Percentiles rank a stretch among this genome's conserved stretches.
phyloP scores from a whole-genome alignment of 1,284 basidiomycete genomes.

The Cronartium ribicola region DNA sequence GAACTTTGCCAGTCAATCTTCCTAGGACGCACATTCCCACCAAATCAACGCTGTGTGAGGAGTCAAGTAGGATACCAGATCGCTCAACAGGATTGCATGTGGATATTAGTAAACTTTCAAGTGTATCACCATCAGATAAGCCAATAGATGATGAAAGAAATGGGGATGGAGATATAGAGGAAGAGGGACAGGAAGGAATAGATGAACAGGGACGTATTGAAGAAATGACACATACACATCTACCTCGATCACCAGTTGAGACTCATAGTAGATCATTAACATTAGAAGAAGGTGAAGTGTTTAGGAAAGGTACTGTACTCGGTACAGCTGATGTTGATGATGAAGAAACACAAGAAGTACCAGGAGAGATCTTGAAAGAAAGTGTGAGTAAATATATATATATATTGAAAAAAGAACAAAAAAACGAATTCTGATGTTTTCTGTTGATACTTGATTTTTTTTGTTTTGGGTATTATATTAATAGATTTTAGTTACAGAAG shows the following conservation, averaged over 20 bases:
- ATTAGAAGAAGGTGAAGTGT: constrained; percentile 64
- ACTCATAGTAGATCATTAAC: constrained; percentile 46
- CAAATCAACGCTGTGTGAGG: neutral
- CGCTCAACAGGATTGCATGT: neutral
- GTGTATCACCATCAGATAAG: neutral
- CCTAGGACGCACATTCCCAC: neutral
- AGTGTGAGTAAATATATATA: constrained; percentile 49
- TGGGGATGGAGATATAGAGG: neutral
- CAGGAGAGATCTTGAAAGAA: constrained; percentile 54
- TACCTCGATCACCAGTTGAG: constrained; percentile 46
- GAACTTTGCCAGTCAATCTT: neutral
- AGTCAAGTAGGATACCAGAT: too few relatives aligned
- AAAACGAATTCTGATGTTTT: too few relatives aligned
- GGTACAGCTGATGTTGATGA: constrained; percentile 58
- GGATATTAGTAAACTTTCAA: neutral
- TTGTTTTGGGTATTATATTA: too few relatives aligned
- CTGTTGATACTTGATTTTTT: too few relatives aligned
- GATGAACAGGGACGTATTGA: neutral
- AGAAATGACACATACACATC: neutral
- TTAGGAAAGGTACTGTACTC: constrained; percentile 74
- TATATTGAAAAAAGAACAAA: too few relatives aligned
- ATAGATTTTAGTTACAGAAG: too few relatives aligned
- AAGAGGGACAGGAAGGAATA: neutral
- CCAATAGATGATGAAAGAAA: neutral
- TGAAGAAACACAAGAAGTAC: constrained; percentile 57